These are phyloP conservation scores for Oryza glumipatula DNA, from an alignment of 176 grass and related monocot species.

Conservation along the genomic window DNA sequence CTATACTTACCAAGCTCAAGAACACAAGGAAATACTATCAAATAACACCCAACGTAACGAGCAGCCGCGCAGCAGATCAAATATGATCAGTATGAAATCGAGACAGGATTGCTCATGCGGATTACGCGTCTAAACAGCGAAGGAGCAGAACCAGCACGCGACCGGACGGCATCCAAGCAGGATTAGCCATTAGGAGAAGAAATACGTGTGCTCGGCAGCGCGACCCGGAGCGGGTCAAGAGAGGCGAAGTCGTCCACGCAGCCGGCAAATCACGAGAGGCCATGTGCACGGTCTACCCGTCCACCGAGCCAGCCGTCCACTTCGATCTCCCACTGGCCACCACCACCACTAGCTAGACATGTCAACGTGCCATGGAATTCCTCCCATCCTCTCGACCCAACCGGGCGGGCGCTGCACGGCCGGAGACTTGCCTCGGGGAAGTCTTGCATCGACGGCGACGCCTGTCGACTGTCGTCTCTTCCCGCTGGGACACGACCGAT, in stretches of 20 bases:
- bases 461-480: background rate
- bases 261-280: background rate
- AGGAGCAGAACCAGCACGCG: constrained; percentile 26
- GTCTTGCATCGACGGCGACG: constrained; percentile 41
- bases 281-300: constrained; percentile 19
- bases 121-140: constrained; percentile 40
- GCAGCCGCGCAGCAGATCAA: background rate
- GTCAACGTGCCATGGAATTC: background rate
- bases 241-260: constrained; percentile 31
- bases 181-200: background rate
- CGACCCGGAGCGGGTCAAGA: constrained; percentile 31
- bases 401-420: background rate
- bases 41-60: background rate
- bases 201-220: constrained; percentile 12
- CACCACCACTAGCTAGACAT: background rate
- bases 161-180: background rate
- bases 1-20: background rate
- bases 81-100: background rate
- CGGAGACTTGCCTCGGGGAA: constrained; percentile 1
- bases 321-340: background rate
- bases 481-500: constrained; percentile 25
- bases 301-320: background rate
- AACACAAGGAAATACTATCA: background rate
- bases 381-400: background rate
- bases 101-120: constrained; percentile 29